phyloP scores from a whole-genome alignment of 805 yeast genomes.

The Suhomyces pyralidae region DNA sequence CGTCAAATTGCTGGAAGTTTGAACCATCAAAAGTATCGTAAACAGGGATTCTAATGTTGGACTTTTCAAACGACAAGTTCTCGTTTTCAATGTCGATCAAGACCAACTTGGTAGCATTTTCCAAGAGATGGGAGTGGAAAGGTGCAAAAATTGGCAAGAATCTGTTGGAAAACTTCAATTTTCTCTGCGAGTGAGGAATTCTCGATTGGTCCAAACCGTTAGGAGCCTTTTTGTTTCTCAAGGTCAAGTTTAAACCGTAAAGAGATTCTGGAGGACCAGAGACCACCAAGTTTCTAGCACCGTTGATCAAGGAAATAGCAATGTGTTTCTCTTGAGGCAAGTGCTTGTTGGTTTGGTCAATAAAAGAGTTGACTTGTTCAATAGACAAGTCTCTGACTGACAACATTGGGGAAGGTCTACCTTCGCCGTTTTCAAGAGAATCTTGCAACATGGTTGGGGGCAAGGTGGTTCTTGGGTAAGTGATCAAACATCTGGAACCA shows the following conservation, averaged over 20 bases:
- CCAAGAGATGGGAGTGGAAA: conserved; percentile 87
- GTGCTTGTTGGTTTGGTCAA: conserved; percentile 87
- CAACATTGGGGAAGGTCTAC: conserved; percentile 96
- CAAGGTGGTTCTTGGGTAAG: conserved; percentile 89
- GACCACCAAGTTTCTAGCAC: conserved; percentile 92
- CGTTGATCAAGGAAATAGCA: conserved; percentile 86
- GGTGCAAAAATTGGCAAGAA: conserved; percentile 96
- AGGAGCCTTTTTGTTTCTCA: conserved; percentile 93
- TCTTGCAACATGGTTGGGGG: conserved; percentile 93
- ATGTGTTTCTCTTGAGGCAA: conserved; percentile 89
- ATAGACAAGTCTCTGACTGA: conserved; percentile 84
- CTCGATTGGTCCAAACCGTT: conserved; percentile 93
- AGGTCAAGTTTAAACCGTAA: conserved; percentile 88
- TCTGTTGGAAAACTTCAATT: conserved; percentile 87
- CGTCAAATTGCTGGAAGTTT: conserved; percentile 56
- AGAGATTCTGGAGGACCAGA: conserved; percentile 98
- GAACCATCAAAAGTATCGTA: conserved; percentile 84
- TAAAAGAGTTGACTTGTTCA: conserved; percentile 73
- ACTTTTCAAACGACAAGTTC: conserved; percentile 52
- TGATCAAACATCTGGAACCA: conserved; percentile 87
- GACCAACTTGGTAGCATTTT: conserved; percentile 66
- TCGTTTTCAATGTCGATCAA: conserved; percentile 55
- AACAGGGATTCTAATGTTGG: conserved; percentile 76
- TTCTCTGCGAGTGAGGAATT: conserved; percentile 90
- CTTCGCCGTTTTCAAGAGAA: conserved; percentile 90